Conservation (phyloP, 495 filamentous ascomycete genomes). For the Terfezia claveryi region DNA sequence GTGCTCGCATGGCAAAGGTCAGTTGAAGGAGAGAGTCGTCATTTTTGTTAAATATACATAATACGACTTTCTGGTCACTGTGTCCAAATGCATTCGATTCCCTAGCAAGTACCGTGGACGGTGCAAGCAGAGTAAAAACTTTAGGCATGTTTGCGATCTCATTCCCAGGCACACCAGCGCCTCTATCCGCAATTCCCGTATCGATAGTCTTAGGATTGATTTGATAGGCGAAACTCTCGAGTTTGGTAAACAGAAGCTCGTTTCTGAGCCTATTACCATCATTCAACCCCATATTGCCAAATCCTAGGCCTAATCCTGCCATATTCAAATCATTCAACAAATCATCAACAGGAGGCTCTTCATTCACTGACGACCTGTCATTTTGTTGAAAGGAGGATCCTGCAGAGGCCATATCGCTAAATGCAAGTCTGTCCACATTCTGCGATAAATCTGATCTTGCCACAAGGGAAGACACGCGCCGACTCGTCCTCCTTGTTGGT, state of each 20-base stretch:
- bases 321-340: conserved; percentile 49
- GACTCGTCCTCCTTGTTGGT: conserved; percentile 42
- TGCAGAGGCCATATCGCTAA: neutral
- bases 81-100: conserved; percentile 16
- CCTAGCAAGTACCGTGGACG: conserved; percentile 27
- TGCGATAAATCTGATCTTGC: conserved; percentile 73
- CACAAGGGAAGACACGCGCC: conserved; percentile 78
- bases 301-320: conserved; percentile 19
- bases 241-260: conserved; percentile 50
- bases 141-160: conserved; percentile 21
- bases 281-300: conserved; percentile 35
- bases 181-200: neutral
- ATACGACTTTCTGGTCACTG: conserved; percentile 29
- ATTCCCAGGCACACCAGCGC: neutral
- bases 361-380: conserved; percentile 13
- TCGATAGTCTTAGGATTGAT: conserved; percentile 21
- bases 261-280: conserved; percentile 48
- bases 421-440: conserved; percentile 9
- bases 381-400: neutral
- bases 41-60: conserved; percentile 46
- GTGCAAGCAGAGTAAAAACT: conserved; percentile 41
- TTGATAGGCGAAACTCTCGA: conserved; percentile 46
- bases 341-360: conserved; percentile 37
- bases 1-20: conserved; percentile 31
- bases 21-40: conserved; percentile 45